A percentile compares a stretch with the other conserved stretches of the same genome.
These are phyloP conservation scores for Heliocybe sulcata DNA, from an alignment of 1,284 basidiomycete genomes.

Conservation along the genomic window DNA sequence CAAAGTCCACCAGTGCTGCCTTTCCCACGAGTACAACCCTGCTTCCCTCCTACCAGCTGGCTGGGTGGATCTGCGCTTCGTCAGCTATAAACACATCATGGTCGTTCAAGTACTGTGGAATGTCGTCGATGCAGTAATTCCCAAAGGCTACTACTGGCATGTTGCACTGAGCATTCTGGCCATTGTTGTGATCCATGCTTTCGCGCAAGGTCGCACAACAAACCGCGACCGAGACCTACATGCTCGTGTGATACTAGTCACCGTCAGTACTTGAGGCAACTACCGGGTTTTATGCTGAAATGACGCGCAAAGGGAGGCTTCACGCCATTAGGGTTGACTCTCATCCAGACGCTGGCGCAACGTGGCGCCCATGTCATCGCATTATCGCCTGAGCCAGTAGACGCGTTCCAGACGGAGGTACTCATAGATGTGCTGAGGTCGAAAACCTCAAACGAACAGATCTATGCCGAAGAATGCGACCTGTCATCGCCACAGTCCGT, in stretches of 20 bases:
- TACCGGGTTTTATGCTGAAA: constrained; percentile 1
- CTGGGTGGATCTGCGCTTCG: no score
- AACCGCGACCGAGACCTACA: constrained; percentile 68
- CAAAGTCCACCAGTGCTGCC: no score
- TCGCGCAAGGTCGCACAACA: constrained; percentile 62
- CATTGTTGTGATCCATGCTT: constrained; percentile 41
- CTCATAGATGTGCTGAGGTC: constrained; percentile 57
- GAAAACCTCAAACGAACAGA: constrained; percentile 62
- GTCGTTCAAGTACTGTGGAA: constrained; percentile 25
- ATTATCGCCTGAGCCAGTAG: constrained; percentile 50
- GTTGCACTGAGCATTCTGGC: constrained; percentile 33
- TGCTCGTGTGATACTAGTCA: constrained; percentile 60
- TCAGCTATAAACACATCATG: no score
- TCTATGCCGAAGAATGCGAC: constrained; percentile 72
- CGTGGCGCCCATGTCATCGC: constrained; percentile 73
- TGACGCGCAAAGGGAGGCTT: constrained; percentile 51
- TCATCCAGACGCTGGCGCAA: constrained; percentile 55
- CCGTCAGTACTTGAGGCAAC: constrained; percentile 29
- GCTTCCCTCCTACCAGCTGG: background rate
- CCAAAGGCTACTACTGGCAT: constrained; percentile 38
- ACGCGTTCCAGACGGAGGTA: constrained; percentile 45
- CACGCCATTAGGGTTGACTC: constrained; percentile 60
- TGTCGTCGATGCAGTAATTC: constrained; percentile 19
- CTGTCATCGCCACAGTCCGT: constrained; percentile 55
- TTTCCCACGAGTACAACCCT: no score